Base-by-base conservation (phyloP, 2,329 filamentous ascomycete species). In the Sclerotinia trifoliorum region DNA sequence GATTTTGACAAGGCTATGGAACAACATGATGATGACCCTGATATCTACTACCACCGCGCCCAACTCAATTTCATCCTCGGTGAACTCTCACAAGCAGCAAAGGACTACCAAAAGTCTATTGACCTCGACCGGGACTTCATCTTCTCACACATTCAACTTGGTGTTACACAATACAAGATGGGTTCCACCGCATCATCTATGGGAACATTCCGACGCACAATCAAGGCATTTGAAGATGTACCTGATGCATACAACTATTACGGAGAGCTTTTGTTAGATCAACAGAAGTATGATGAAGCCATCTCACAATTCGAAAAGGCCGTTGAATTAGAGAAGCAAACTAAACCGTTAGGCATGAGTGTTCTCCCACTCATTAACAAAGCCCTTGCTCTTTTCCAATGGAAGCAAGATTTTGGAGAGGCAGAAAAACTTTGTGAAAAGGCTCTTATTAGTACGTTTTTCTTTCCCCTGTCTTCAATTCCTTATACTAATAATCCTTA, bases 171-270 rank as follows among this genome's bases (percentile, higher is more conserved):
- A 81, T 99, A 99, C 85, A 99, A 99, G 89, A 96, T 98, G 91
- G 95, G 95, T 74, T 97, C 93, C 42, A 91, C 99, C 69, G 95
- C 95, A 10, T 97, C 94, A 11, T 97, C 94, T 58, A 98, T 98
- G 93, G 94, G 95, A 48, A 99, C 95, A 7, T 98, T 99, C 89
- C 88, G 94, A 75, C 87, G 94, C 72, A 97, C 93, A 80, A 94
- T 97, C 80, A 99, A 98, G 89, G 97, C 97, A 82, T 99, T 99
- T 78, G 91, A 93, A 77, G 92, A 94, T 78, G 92, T 96, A 15
- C 94, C 94, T 7, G 95, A 99, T 78, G 95, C 98, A 52, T 99
- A 98, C 86, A 99, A 99, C 86, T 99, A 99, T 86, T 98, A 97
- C 77, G 95, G 95, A 76, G 95, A 99, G 83, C 86, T 99, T 68